Percentiles rank a stretch among this genome's conserved stretches.
phyloP scores from a whole-genome alignment of 352 stramenopile species.

The Pilasporangium apinafurcum region DNA sequence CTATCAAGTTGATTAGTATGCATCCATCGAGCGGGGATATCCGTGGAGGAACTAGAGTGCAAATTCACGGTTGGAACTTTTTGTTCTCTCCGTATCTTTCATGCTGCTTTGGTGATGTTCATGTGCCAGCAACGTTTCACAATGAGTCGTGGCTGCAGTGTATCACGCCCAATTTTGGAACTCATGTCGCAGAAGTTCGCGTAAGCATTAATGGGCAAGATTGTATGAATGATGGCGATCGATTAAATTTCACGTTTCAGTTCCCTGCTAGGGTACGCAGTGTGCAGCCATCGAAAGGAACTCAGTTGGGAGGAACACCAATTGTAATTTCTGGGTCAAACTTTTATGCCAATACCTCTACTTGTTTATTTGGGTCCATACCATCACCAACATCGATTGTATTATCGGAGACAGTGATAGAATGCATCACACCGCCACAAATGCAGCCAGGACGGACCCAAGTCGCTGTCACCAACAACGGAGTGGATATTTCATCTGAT shows the following conservation, averaged over 20 bases:
- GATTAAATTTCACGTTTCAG: slow-evolving; percentile 36
- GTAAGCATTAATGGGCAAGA: slow-evolving; percentile 59
- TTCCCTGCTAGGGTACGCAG: slow-evolving; percentile 16
- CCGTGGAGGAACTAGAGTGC: slow-evolving; percentile 32
- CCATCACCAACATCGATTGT: slow-evolving; percentile 11
- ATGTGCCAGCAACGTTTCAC: slow-evolving; percentile 48
- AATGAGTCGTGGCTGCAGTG: slow-evolving; percentile 61
- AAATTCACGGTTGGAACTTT: slow-evolving; percentile 45
- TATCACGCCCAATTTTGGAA: slow-evolving; percentile 24
- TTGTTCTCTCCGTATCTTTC: slow-evolving; percentile 35
- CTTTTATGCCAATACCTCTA: slow-evolving; percentile 32
- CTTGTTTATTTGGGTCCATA: slow-evolving; percentile 25
- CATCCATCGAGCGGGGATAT: slow-evolving; percentile 17
- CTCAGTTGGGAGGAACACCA: slow-evolving; percentile 42
- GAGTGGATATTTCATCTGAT: slow-evolving; percentile 39
- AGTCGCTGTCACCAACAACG: slow-evolving; percentile 65
- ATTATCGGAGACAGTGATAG: slow-evolving; percentile 26
- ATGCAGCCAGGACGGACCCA: slow-evolving; percentile 4
- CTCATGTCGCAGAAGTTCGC: slow-evolving; percentile 12
- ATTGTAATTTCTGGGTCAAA: slow-evolving; percentile 28
- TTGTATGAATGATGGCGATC: slow-evolving; percentile 27
- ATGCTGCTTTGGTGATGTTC: slow-evolving; percentile 59
- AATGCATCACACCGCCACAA: slow-evolving; percentile 32
- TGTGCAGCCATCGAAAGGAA: slow-evolving; percentile 26
- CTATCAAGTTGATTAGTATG: slow-evolving; percentile 17